These are phyloP conservation scores for Fusarium virguliforme DNA, from an alignment of 2,329 filamentous ascomycete genomes.

Conservation along the genomic window DNA sequence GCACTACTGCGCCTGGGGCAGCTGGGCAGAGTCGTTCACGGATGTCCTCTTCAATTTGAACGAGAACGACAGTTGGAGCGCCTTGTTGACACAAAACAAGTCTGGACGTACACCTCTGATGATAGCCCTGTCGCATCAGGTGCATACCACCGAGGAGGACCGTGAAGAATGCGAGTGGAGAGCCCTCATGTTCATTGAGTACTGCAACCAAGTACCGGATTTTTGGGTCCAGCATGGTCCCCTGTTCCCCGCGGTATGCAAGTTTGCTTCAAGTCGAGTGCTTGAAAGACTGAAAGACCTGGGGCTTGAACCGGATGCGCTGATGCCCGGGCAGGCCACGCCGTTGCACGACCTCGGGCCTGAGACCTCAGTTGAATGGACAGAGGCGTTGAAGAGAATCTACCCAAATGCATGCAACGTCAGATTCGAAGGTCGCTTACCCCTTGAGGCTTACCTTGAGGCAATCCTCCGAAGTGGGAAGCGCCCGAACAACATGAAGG, in stretches of 20 bases:
- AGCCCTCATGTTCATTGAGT: slow-evolving; percentile 3
- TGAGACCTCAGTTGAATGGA: neutral
- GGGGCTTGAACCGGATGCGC: neutral
- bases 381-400: neutral
- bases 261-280: neutral
- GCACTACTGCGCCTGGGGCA: neutral
- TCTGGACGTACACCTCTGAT: neutral
- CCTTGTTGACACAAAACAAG: neutral
- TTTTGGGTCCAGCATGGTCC: slow-evolving; percentile 6
- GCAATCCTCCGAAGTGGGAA: neutral
- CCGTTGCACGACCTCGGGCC: slow-evolving; percentile 6
- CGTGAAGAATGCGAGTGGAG: neutral
- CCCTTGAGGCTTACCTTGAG: neutral
- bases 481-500: neutral
- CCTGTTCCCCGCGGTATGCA: neutral
- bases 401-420: neutral
- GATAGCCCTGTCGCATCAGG: neutral
- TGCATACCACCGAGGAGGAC: neutral
- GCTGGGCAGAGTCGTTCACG: neutral
- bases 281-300: neutral
- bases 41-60: neutral
- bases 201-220: neutral
- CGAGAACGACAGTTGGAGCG: neutral
- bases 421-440: neutral
- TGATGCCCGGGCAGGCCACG: neutral